Base-by-base conservation (phyloP, 2,329 filamentous ascomycete genomes). In the Amauroascus niger region DNA sequence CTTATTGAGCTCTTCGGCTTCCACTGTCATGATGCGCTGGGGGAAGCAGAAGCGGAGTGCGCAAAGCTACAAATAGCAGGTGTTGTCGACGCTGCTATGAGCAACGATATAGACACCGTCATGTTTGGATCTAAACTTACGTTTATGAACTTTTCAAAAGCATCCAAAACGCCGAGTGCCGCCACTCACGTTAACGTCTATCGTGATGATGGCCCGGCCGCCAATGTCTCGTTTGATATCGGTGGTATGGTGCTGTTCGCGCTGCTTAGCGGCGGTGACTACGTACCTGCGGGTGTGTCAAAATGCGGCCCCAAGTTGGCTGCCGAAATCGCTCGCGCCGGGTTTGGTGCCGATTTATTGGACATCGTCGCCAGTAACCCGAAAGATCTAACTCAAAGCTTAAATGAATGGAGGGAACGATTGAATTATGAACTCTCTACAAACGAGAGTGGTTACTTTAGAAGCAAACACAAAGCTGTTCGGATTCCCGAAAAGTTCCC, bases 21-120 rank as follows among this genome's bases (percentile, higher is more conserved):
- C 64, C 80, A 83, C 1, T 79, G 80, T 47, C 89, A 97, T 67
- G 82, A 88, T 63, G 93, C 93, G 5, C 93, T 91, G 0, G 93
- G 93, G 8, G 93, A 98, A 66, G 93, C 91, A 2, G 93, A 98
- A 67, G 93, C 93, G 1, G 93, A 98, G 71, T 98, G 93, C 60
- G 93, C 93, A 0, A 72, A 93, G 14, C 70, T 98, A 2, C 90
- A 98, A 64, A 77, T 79, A 55, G 79, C 84, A 44, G 89, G 88
- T 0, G 75, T 95, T 7, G 90, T 95, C 0, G 93, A 98, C 68
- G 91, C 88, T 0, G 93, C 97, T 1, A 76, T 98, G 62, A 96
- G 88, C 67, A 90, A 98, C 67, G 93, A 98, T 74, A 89, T 96
- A 41, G 93, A 98, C 66, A 93, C 91, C 1, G 80, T 97, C 63